These are phyloP conservation scores for Madurella mycetomatis DNA, from an alignment of 2,329 filamentous ascomycete genomes.

Conservation along the genomic window DNA sequence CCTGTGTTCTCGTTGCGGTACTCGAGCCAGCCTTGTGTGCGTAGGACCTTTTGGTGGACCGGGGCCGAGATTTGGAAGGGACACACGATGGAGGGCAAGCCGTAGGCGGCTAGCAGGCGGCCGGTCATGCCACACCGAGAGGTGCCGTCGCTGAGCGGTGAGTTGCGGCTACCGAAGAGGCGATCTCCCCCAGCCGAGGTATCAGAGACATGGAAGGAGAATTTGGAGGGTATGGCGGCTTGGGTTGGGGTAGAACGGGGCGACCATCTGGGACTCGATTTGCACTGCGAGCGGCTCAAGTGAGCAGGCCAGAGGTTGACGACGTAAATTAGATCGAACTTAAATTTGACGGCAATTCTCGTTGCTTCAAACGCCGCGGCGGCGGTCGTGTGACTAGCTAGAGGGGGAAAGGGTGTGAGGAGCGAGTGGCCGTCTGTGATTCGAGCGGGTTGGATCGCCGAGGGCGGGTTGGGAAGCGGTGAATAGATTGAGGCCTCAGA, in stretches of 20 bases:
- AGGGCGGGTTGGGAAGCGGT: constrained; percentile 18
- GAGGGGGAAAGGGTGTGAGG: constrained; percentile 43
- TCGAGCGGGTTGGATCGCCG: background rate
- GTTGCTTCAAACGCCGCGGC: constrained; percentile 52
- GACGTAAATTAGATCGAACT: constrained; percentile 56
- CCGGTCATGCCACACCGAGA: constrained; percentile 37
- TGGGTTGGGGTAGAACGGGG: constrained; percentile 12
- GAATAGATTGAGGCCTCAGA: constrained; percentile 15
- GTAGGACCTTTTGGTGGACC: constrained; percentile 48
- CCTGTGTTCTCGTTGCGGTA: constrained; percentile 40
- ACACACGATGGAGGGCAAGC: constrained; percentile 45
- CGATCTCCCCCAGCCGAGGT: constrained; percentile 15
- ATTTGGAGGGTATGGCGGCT: constrained; percentile 10
- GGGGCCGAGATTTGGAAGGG: constrained; percentile 49
- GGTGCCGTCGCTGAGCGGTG: constrained; percentile 1
- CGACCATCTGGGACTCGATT: constrained; percentile 17
- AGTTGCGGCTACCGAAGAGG: constrained; percentile 6
- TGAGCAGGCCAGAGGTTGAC: constrained; percentile 53
- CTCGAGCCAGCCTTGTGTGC: constrained; percentile 49
- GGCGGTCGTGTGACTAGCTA: constrained; percentile 40
- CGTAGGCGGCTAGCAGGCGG: constrained; percentile 52
- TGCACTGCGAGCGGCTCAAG: constrained; percentile 20
- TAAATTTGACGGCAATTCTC: constrained; percentile 51
- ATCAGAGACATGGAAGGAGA: constrained; percentile 10
- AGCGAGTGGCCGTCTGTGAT: constrained; percentile 27